A percentile compares a stretch with the other conserved stretches of the same genome.
These are phyloP conservation scores for Brassica hybrid DNA, from an alignment of 441 rosid genomes.

Conservation along the genomic window DNA sequence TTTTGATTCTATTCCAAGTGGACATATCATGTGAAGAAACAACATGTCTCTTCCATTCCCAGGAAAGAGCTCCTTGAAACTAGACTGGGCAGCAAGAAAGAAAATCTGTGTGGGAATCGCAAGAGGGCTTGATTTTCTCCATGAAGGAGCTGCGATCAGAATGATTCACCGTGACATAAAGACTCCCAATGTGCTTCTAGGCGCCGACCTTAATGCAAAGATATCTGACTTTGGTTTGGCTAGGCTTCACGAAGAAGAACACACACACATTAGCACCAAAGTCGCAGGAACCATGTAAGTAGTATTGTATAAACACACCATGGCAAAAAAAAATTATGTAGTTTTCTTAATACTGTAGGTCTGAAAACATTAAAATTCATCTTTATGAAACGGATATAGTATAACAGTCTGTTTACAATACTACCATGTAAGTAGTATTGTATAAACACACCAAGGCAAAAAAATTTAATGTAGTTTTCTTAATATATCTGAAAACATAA, in stretches of 20 bases:
- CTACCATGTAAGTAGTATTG: conserved; percentile 38
- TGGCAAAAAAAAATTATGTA: not conserved
- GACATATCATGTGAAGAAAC: not conserved
- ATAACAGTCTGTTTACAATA: not conserved
- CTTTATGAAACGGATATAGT: too few relatives aligned
- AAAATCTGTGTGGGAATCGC: conserved; percentile 50
- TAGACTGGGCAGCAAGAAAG: conserved; percentile 50
- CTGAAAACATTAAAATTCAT: too few relatives aligned
- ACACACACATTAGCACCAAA: conserved; percentile 57
- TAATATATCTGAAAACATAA: too few relatives aligned
- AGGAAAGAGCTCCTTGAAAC: conserved; percentile 20
- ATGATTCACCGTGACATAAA: conserved; percentile 64
- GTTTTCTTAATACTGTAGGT: too few relatives aligned
- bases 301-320: not conserved
- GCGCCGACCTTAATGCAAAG: conserved; percentile 46
- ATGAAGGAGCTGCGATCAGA: conserved; percentile 52
- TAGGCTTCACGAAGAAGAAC: conserved; percentile 54
- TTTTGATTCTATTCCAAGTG: not conserved
- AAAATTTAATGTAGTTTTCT: too few relatives aligned
- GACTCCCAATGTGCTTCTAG: conserved; percentile 53
- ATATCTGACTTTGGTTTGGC: conserved; percentile 63
- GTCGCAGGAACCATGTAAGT: conserved; percentile 53
- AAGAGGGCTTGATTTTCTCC: conserved; percentile 57
- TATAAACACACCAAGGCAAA: not conserved
- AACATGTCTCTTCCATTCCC: conserved; percentile 14